Conservation (phyloP, 768 basidiomycete genomes). For the Cystoderma amianthinum region DNA sequence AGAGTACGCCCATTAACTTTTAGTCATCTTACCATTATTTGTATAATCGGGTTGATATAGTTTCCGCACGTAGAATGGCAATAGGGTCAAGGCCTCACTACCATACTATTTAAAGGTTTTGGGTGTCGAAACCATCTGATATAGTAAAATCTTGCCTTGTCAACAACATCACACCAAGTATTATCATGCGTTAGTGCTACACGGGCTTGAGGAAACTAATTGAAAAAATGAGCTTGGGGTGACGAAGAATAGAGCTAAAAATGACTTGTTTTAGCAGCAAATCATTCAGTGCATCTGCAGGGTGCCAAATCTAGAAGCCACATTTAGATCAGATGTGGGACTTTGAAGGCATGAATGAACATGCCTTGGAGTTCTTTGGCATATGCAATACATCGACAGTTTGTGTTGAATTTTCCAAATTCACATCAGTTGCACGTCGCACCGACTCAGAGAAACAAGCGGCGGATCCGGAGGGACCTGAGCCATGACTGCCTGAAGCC, state of each 20-base stretch:
- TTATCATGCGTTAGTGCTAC: background rate
- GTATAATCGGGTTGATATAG: too few species aligned
- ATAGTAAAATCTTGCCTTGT: too few species aligned
- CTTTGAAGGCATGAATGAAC: background rate
- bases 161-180: background rate
- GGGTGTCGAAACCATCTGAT: too few species aligned
- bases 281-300: background rate
- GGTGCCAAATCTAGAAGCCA: background rate
- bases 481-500: background rate
- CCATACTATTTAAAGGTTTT: too few species aligned
- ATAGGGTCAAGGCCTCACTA: too few species aligned
- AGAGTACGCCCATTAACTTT: too few species aligned
- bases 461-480: background rate
- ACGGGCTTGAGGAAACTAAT: background rate
- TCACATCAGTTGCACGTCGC: background rate
- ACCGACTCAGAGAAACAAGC: too few species aligned
- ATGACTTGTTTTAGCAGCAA: background rate
- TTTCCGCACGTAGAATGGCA: too few species aligned
- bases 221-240: too few species aligned
- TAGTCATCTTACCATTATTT: too few species aligned
- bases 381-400: background rate
- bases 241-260: background rate
- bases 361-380: background rate
- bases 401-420: background rate
- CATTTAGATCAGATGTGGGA: background rate